These are phyloP conservation scores for Jatropha multifida DNA, from an alignment of 441 rosid species.

Conservation along the genomic window DNA sequence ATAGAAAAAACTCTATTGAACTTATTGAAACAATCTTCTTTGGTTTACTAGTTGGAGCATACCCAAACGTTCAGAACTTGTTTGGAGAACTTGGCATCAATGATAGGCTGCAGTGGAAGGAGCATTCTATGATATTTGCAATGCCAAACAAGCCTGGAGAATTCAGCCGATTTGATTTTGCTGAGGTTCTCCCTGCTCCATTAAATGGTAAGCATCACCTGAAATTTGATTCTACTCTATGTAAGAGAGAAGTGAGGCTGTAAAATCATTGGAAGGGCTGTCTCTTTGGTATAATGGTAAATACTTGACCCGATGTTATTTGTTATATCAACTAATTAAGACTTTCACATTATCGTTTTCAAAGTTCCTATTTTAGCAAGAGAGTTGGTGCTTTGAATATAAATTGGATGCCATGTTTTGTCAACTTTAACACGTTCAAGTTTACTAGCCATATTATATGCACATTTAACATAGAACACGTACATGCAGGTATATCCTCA, in stretches of 20 bases:
- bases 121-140: constrained; percentile 97
- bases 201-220: constrained; percentile 61
- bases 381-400: neutral
- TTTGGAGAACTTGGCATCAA: constrained; percentile 92
- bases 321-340: neutral
- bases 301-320: neutral
- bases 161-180: constrained; percentile 94
- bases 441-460: neutral
- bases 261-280: neutral
- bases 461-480: neutral
- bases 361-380: neutral
- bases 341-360: neutral
- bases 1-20: neutral
- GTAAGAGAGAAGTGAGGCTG: neutral
- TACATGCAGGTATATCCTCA: neutral
- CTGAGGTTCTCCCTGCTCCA: constrained; percentile 87
- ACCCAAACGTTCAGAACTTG: constrained; percentile 89
- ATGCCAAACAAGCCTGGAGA: constrained; percentile 97
- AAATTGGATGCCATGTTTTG: neutral
- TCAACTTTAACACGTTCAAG: neutral
- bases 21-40: constrained; percentile 21
- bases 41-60: constrained; percentile 80
- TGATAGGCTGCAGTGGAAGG: constrained; percentile 95
- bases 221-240: constrained; percentile 10
- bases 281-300: neutral